Base-by-base conservation (phyloP, 176 grass and related monocot genomes). In the Avena eriantha region DNA sequence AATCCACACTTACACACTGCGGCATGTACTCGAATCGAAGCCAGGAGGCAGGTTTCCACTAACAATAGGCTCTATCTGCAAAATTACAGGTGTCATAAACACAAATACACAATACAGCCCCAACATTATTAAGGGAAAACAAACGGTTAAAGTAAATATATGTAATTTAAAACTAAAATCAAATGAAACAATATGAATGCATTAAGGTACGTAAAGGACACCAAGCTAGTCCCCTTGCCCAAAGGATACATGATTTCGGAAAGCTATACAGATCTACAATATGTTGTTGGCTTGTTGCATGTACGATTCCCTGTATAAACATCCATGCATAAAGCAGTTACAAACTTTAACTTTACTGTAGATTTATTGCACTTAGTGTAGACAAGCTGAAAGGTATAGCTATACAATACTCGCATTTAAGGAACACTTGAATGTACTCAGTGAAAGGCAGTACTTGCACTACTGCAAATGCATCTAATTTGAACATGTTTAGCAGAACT, bases 11-110 rank as follows among this genome's bases (percentile, higher is more conserved):
- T 93, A 96, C 97, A 99, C 97, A 56, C 94, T 96, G 94, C 92
- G 87, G 92, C 97, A 96, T 91, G 92, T 88, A 88, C 88, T 96
- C 86, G 94, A 92, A 94, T 99, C 94, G 91, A 99, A 99, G 43
- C 97, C 97, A 83, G 97, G 94, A 90, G 97, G 94, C 84, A 99
- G 83, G 87, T 96, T 99, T 82, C 97, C 97, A 85, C 97, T 99
- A 90, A 93, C 87, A 65, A 99, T 85, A 16, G 97, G 92, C 77
- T 96, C 97, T 85, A 99, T 93, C 97, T 99, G 94, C 87, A 89
- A 91, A 80, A 80, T 90, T 71, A 87, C 36, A 87, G 41, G 64
- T 88, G 90, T 92, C 54, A 80, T 5, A 81, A 86, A 36, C 45
- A 79, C 9, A 63, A 68, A 81, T 84, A 36, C 45, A 79, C 9